phyloP scores from a whole-genome alignment of 108 stramenopile genomes.

The Cyclotella kingstonii region DNA sequence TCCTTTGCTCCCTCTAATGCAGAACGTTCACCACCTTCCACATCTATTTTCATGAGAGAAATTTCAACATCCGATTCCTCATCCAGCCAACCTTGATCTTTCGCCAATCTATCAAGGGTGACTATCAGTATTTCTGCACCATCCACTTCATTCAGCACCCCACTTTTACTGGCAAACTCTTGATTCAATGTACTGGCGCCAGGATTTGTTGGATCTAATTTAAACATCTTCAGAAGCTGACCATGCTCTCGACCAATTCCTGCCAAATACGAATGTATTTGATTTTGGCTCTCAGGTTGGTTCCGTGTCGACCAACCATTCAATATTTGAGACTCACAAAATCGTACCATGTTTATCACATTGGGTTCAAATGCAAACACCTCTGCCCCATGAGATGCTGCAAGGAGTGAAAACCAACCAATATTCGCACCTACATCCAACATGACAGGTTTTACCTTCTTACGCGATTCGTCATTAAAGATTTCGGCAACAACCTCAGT shows the following conservation, averaged over 20 bases:
- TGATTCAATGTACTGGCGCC: constrained; percentile 32
- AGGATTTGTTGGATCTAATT: constrained; percentile 36
- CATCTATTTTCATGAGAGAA: constrained; percentile 46
- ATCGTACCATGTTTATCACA: constrained; percentile 49
- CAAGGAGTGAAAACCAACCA: constrained; percentile 54
- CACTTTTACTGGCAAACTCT: constrained; percentile 14
- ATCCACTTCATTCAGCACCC: constrained; percentile 3
- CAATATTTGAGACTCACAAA: constrained; percentile 50
- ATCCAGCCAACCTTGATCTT: constrained; percentile 34
- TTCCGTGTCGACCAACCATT: constrained; percentile 31
- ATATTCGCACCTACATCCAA: constrained; percentile 60
- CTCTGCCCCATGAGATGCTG: constrained; percentile 44
- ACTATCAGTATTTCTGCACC: constrained; percentile 23
- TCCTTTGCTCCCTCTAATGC: constrained; percentile 38
- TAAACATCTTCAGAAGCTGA: constrained; percentile 10
- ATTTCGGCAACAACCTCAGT: constrained; percentile 16
- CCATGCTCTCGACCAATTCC: constrained; percentile 42
- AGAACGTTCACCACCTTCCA: constrained; percentile 36
- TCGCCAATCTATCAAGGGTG: constrained; percentile 41
- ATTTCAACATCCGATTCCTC: constrained; percentile 7
- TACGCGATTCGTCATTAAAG: neutral
- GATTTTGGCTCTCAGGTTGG: constrained; percentile 8
- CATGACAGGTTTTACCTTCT: constrained; percentile 10
- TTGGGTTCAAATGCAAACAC: constrained; percentile 60
- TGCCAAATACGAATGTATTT: constrained; percentile 28